A percentile compares a stretch with the other conserved stretches of the same genome.
Evolutionary conservation across 371 early-diverging fungal species (phyloP).

Genomic region (Fennellomyces sp.): DNA sequence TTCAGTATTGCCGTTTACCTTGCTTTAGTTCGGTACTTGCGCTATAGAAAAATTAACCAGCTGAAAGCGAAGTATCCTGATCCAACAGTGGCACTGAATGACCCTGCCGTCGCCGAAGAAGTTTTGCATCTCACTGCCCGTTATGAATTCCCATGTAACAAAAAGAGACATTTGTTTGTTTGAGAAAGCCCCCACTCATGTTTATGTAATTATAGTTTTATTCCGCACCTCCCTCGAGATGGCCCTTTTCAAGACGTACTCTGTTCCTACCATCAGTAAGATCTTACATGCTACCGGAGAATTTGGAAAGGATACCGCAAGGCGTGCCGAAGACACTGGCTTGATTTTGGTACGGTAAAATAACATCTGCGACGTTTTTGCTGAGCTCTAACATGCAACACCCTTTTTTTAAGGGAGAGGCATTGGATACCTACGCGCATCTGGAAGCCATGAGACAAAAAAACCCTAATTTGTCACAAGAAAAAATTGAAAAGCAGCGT

Average conservation of each 20-base stretch:
- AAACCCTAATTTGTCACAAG: background rate
- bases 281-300: conserved; percentile 48
- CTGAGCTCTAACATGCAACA: background rate
- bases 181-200: background rate
- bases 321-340: conserved; percentile 54
- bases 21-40: conserved; percentile 31
- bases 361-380: background rate
- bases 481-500: conserved; percentile 24
- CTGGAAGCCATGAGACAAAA: background rate
- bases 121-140: conserved; percentile 28
- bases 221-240: conserved; percentile 38
- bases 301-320: conserved; percentile 30
- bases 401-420: conserved; percentile 1
- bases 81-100: conserved; percentile 36
- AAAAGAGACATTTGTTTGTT: background rate
- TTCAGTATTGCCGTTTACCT: conserved; percentile 2
- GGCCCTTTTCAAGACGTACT: conserved; percentile 54
- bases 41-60: conserved; percentile 30
- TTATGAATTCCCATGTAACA: conserved; percentile 47
- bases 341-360: conserved; percentile 25
- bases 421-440: conserved; percentile 10
- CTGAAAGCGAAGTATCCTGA: conserved; percentile 50
- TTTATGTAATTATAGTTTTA: background rate
- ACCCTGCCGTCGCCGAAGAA: conserved; percentile 42
- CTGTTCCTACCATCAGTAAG: conserved; percentile 53